These are phyloP conservation scores for Mycena vitilis DNA, from an alignment of 768 basidiomycete genomes.

Conservation along the genomic window DNA sequence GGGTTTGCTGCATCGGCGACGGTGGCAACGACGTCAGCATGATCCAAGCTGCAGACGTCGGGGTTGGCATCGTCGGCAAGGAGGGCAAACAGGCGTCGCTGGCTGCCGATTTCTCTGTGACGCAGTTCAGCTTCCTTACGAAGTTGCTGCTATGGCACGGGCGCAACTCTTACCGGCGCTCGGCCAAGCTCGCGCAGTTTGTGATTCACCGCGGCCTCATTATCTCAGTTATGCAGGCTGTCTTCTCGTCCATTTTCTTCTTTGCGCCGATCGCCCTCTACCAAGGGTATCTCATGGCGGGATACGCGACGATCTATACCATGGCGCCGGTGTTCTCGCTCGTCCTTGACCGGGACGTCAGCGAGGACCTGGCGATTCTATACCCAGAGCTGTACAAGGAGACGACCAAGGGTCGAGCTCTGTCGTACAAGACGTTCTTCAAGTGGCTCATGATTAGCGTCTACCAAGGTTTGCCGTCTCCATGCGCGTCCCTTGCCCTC, in stretches of 20 bases:
- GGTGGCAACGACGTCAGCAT: conserved; percentile 99
- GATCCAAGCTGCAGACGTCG: conserved; percentile 99
- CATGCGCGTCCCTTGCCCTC: conserved; percentile 3
- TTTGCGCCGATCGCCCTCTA: conserved; percentile 97
- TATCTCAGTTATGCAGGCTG: conserved; percentile 98
- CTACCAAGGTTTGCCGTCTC: conserved; percentile 81
- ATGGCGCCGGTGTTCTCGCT: conserved; percentile 99
- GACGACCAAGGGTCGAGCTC: conserved; percentile 93
- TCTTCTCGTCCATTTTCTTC: conserved; percentile 93
- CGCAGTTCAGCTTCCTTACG: conserved; percentile 94
- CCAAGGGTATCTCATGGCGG: conserved; percentile 98
- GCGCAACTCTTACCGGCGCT: conserved; percentile 97
- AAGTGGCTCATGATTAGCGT: conserved; percentile 97
- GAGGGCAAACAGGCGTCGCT: conserved; percentile 99
- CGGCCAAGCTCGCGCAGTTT: conserved; percentile 97
- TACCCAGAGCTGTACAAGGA: conserved; percentile 99
- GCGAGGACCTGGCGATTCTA: conserved; percentile 91
- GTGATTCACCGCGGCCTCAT: conserved; percentile 98
- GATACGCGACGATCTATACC: conserved; percentile 95
- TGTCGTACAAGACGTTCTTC: conserved; percentile 99
- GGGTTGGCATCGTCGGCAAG: conserved; percentile 98
- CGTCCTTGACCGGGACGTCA: conserved; percentile 95
- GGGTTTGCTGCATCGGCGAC: conserved; percentile 98
- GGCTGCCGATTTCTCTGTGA: conserved; percentile 99
- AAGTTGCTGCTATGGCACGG: conserved; percentile 99